Base-by-base conservation (phyloP, 78 protist species). In the Dictyostelium brefeldianum region DNA sequence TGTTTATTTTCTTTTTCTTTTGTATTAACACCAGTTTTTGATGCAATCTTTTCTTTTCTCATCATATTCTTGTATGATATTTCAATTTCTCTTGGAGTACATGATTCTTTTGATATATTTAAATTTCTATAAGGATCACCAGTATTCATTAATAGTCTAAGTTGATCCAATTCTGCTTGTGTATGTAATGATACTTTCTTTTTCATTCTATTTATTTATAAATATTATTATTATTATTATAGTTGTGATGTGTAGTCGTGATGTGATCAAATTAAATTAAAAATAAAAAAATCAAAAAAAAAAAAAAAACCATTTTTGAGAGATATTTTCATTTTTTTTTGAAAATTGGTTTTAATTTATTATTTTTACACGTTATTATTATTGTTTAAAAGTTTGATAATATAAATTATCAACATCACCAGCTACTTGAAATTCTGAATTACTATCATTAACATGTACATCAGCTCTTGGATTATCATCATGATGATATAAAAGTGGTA, bases 81-180 rank as follows among this genome's bases (percentile, higher is more conserved):
- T 4, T 62, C 31, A 11, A 62, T 62, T 8, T 62, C 70, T 62
- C 14, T 62, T 6, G 2, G 4, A 8, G 70, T 25, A 36, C 43
- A 36, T 62, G 36, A 29, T 11, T 62, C 27, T 25, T 62, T 62
- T 25, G n/a, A 25, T 62, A 62, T 9, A 62, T 62, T 62, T 62
- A 62, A 62, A 62, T 62, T 62, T 62, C 36, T 25, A 62, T 62
- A 62, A 2, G 70, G 70, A 62, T 22, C 31, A 25, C 70, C 70
- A 3, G 70, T 22, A 0, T 11, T 3, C 70, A 62, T 62, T 10
- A 22, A 62, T 22, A 25, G 8, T 62, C 22, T 62, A 11, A 62
- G 27, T 11, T 62, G 43, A 62, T 62, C 70, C 11, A 62, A 31
- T 62, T 62, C 70, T 0, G 41, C 5, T 62, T 62, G 70, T 11